A percentile compares a stretch with the other conserved stretches of the same genome.
Conservation (phyloP, 2,329 filamentous ascomycete genomes). For the Cucurbitaria berberidis region DNA sequence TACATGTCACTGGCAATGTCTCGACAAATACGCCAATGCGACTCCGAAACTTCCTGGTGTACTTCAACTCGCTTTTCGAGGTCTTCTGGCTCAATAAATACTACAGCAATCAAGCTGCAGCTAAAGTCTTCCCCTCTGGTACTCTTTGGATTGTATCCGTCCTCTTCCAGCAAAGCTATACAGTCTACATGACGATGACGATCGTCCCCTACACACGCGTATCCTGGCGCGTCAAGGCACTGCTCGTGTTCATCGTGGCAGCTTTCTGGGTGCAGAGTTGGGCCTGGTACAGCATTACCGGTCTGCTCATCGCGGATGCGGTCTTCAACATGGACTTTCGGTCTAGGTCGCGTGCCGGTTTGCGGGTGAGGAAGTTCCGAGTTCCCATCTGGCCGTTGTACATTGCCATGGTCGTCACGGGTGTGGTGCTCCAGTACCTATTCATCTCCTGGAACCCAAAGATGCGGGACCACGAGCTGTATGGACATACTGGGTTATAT, state of each 20-base stretch:
- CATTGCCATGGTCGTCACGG: slow-evolving; percentile 39
- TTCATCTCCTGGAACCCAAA: slow-evolving; percentile 51
- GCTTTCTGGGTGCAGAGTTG: slow-evolving; percentile 57
- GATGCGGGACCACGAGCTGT: slow-evolving; percentile 46
- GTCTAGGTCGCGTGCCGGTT: slow-evolving; percentile 22
- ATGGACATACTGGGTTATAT: slow-evolving; percentile 53
- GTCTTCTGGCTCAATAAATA: slow-evolving; percentile 54
- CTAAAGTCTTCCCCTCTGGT: slow-evolving; percentile 52
- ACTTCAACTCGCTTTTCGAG: slow-evolving; percentile 56
- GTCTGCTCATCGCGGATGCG: slow-evolving; percentile 57
- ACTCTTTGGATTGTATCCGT: slow-evolving; percentile 55
- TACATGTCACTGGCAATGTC: slow-evolving; percentile 45
- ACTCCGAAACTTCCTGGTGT: slow-evolving; percentile 50
- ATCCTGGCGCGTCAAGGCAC: slow-evolving; percentile 51
- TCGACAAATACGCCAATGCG: slow-evolving; percentile 44
- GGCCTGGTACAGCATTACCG: slow-evolving; percentile 55
- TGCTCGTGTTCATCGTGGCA: slow-evolving; percentile 50
- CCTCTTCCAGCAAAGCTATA: slow-evolving; percentile 57
- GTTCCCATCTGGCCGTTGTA: slow-evolving; percentile 44
- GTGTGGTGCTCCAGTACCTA: slow-evolving; percentile 51
- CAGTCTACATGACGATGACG: slow-evolving; percentile 57
- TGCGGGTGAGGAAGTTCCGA: slow-evolving; percentile 16
- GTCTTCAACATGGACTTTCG: slow-evolving; percentile 52
- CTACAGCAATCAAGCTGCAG: slow-evolving; percentile 50
- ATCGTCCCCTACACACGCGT: slow-evolving; percentile 53